These are phyloP conservation scores for Geotrichum klebahnii DNA, from an alignment of 1,139 yeast species.

Conservation along the genomic window DNA sequence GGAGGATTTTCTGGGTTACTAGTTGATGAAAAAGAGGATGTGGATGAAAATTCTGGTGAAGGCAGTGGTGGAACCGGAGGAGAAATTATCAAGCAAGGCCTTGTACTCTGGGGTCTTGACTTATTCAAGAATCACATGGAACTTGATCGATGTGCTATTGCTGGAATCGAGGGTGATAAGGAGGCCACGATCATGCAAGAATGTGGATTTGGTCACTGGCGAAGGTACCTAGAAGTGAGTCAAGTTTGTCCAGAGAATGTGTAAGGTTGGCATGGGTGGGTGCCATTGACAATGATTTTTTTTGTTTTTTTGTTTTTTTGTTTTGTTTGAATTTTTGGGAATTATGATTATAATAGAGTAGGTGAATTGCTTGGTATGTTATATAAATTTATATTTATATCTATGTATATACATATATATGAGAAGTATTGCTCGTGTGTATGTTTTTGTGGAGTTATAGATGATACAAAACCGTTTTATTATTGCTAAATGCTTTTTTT, in stretches of 20 bases:
- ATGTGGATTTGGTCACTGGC: conserved; percentile 32
- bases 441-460: too few relatives aligned
- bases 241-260: background rate
- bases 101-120: conserved; percentile 58
- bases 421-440: too few relatives aligned
- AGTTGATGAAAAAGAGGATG: conserved; percentile 42
- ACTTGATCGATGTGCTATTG: conserved; percentile 36
- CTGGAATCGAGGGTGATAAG: conserved; percentile 25
- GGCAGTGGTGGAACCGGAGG: background rate
- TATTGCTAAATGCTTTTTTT: too few relatives aligned
- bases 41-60: background rate
- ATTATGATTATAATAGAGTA: too few relatives aligned
- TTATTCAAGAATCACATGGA: conserved; percentile 43
- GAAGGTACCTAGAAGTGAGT: conserved; percentile 27
- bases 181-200: conserved; percentile 6
- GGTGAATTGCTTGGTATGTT: too few relatives aligned
- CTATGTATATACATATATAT: too few relatives aligned
- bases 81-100: conserved; percentile 37
- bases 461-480: too few relatives aligned
- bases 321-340: too few relatives aligned
- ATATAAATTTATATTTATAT: too few relatives aligned
- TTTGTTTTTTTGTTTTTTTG: background rate
- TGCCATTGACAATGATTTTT: background rate
- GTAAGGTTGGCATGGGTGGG: too few relatives aligned
- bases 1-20: conserved; percentile 62